Conservation (phyloP, 306 rosid genomes). For the Sophora flavescens region DNA sequence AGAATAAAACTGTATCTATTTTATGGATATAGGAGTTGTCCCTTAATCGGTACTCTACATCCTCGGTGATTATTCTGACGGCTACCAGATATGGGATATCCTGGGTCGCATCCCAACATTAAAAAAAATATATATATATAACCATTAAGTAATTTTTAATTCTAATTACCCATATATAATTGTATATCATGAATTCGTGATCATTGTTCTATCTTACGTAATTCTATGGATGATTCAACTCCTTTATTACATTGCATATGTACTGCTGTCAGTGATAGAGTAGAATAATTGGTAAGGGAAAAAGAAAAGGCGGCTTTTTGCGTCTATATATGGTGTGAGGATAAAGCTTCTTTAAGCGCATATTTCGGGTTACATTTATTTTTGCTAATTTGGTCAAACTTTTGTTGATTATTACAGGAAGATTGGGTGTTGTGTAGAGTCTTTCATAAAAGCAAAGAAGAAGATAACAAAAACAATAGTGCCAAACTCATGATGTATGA, state of each 20-base stretch:
- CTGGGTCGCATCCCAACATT: no score
- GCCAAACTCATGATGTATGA: slow-evolving; percentile 54
- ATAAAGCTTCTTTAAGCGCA: slow-evolving; percentile 35
- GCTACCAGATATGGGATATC: no score
- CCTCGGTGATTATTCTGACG: no score
- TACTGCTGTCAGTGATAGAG: not conserved
- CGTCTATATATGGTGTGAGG: slow-evolving; percentile 15
- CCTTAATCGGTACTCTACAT: no score
- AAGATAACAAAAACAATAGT: slow-evolving; percentile 47
- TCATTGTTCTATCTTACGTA: no score
- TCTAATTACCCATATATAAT: no score
- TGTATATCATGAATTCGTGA: no score
- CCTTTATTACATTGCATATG: not conserved
- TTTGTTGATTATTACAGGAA: slow-evolving; percentile 70
- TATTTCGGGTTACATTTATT: slow-evolving; percentile 11
- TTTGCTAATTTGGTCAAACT: slow-evolving; percentile 38
- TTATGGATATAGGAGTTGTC: no score
- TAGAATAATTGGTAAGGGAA: slow-evolving; percentile 12
- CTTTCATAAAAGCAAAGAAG: slow-evolving; percentile 78
- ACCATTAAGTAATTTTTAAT: no score
- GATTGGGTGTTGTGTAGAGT: slow-evolving; percentile 99
- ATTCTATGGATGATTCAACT: not conserved
- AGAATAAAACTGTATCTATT: no score
- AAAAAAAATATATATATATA: no score
- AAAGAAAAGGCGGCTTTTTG: slow-evolving; percentile 1